A percentile compares a stretch with the other conserved stretches of the same genome.
Evolutionary conservation across 176 grass and related monocot species (phyloP).

Genomic region (Zizania latifolia): DNA sequence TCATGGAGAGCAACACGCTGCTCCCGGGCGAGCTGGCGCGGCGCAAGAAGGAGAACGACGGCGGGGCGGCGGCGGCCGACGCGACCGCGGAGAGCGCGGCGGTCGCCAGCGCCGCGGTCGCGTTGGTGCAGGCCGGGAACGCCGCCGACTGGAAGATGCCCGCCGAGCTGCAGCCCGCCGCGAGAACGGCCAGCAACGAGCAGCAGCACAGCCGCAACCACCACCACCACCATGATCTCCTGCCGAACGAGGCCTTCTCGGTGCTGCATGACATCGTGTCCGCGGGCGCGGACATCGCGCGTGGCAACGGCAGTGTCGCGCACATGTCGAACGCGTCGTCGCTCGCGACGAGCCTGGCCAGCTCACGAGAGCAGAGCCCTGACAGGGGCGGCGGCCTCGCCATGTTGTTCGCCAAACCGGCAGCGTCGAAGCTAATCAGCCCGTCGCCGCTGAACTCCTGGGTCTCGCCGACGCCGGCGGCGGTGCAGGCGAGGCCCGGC

Average conservation of each 20-base stretch:
- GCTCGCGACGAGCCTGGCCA: constrained; percentile 35
- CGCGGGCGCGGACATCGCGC: background rate
- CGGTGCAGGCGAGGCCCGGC: constrained; percentile 27
- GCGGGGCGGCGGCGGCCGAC: background rate
- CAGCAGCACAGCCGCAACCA: background rate
- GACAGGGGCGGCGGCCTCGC: constrained; percentile 52
- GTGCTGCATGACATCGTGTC: constrained; percentile 32
- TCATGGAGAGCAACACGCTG: constrained; percentile 80
- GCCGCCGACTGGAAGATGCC: constrained; percentile 7
- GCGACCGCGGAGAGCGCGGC: background rate
- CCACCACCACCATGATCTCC: constrained; percentile 26
- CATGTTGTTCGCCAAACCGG: constrained; percentile 59
- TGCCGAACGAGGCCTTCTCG: constrained; percentile 34
- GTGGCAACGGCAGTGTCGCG: background rate
- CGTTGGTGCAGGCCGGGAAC: constrained; percentile 24
- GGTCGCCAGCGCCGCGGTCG: background rate
- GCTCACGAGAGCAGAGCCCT: constrained; percentile 60
- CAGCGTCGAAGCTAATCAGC: constrained; percentile 28
- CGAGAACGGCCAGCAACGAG: background rate
- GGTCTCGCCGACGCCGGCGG: constrained; percentile 30
- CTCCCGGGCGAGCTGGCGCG: constrained; percentile 56
- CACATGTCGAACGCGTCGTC: constrained; percentile 43
- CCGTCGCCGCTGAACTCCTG: constrained; percentile 46
- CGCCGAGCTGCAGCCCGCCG: background rate
- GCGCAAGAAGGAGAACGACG: constrained; percentile 27